A percentile compares a stretch with the other conserved stretches of the same genome.
Conservation (phyloP, 2,329 filamentous ascomycete genomes). For the Ceratocystiopsis sp. region DNA sequence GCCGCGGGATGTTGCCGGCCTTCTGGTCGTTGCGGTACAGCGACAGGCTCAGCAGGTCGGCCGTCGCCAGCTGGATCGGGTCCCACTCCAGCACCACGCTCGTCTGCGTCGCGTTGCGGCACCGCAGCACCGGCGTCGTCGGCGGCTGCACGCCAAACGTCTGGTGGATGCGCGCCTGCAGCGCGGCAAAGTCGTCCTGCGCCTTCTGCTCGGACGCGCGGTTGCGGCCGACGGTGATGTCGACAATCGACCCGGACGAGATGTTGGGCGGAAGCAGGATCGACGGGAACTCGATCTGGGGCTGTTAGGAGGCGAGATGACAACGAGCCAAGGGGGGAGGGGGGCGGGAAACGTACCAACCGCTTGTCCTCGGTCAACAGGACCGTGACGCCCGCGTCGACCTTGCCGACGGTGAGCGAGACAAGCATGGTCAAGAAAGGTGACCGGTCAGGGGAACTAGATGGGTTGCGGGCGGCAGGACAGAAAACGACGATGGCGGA, state of each 20-base stretch:
- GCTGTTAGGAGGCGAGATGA: slow-evolving; percentile 3
- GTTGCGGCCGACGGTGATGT: slow-evolving; percentile 90
- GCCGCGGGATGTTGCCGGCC: slow-evolving; percentile 82
- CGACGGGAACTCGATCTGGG: slow-evolving; percentile 92
- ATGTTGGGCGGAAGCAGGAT: slow-evolving; percentile 93
- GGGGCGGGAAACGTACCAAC: slow-evolving; percentile 43
- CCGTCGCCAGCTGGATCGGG: slow-evolving; percentile 79
- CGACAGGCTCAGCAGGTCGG: slow-evolving; percentile 74
- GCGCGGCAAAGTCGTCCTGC: slow-evolving; percentile 57
- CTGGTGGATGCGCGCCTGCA: slow-evolving; percentile 79
- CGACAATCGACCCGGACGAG: slow-evolving; percentile 88
- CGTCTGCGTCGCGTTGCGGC: slow-evolving; percentile 96
- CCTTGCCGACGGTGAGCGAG: slow-evolving; percentile 95
- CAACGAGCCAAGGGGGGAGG: not conserved
- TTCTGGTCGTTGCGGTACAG: slow-evolving; percentile 95
- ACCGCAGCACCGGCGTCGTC: slow-evolving; percentile 60
- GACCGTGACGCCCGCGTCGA: slow-evolving; percentile 95
- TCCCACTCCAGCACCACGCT: slow-evolving; percentile 98
- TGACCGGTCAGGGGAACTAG: no score
- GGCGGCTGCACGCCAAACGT: slow-evolving; percentile 75
- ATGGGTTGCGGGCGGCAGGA: no score
- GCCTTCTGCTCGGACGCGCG: slow-evolving; percentile 57
- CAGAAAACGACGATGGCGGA: no score
- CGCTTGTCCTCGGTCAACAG: slow-evolving; percentile 93
- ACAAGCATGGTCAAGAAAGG: slow-evolving; percentile 52